Percentiles rank a stretch among this genome's conserved stretches.
Conservation (phyloP, 140 eudicot species). For the Bidens hawaiensis region DNA sequence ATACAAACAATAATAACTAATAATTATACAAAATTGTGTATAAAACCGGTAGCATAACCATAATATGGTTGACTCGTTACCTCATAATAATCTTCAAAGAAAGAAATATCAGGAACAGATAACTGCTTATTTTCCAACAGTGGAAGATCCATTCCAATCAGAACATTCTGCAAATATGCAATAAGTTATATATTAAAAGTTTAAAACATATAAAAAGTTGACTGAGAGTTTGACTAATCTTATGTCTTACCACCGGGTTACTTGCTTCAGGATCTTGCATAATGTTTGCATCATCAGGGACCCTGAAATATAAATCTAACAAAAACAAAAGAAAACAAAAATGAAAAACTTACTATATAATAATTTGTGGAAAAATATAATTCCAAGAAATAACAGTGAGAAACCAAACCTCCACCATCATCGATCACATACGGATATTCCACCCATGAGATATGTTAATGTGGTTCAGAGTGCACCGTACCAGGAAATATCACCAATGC, state of each 20-base stretch:
- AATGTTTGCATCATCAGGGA: slow-evolving; percentile 64
- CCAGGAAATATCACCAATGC: slow-evolving; percentile 73
- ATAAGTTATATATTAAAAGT: background rate
- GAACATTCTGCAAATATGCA: slow-evolving; percentile 48
- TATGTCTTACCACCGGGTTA: slow-evolving; percentile 64
- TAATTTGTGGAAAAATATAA: background rate
- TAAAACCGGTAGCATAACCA: slow-evolving; percentile 6
- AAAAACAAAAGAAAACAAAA: background rate
- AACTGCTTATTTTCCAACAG: slow-evolving; percentile 40
- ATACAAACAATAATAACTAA: background rate
- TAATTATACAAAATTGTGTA: background rate
- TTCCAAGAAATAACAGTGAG: background rate
- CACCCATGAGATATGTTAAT: slow-evolving; percentile 78
- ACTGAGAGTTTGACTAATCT: background rate
- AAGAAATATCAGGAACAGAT: slow-evolving; percentile 29
- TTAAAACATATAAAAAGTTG: background rate
- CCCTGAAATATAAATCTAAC: slow-evolving; percentile 62
- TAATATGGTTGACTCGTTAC: slow-evolving; percentile 25
- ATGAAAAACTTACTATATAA: background rate
- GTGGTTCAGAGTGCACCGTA: slow-evolving; percentile 68
- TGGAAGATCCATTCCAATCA: slow-evolving; percentile 62
- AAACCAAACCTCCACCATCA: slow-evolving; percentile 67
- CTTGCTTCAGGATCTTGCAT: slow-evolving; percentile 68
- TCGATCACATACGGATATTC: slow-evolving; percentile 63
- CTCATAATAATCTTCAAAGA: slow-evolving; percentile 46